These are phyloP conservation scores for Cyberlindnera nakhonratchasimensis DNA, from an alignment of 805 yeast genomes.

Conservation along the genomic window DNA sequence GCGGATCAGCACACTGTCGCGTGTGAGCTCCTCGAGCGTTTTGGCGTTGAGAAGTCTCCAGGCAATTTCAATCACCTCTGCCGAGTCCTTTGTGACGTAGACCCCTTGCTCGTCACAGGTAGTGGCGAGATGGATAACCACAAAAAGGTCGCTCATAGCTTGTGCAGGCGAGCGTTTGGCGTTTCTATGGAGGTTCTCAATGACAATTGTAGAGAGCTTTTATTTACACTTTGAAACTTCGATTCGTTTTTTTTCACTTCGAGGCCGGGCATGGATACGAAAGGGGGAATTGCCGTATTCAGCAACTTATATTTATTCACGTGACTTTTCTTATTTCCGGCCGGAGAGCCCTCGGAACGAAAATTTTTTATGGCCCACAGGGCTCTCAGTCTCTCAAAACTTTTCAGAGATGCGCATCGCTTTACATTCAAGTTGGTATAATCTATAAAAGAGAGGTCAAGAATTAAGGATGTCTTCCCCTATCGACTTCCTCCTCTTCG, in stretches of 20 bases:
- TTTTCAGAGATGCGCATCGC: slow-evolving; percentile 7
- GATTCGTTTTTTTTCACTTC: slow-evolving; percentile 1
- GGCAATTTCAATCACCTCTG: slow-evolving; percentile 64
- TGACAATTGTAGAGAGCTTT: too few relatives aligned
- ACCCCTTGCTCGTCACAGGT: slow-evolving; percentile 64
- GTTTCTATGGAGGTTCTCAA: too few relatives aligned
- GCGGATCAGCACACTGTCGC: slow-evolving; percentile 48
- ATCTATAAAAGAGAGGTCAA: background rate
- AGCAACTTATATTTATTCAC: background rate
- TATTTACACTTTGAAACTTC: slow-evolving; percentile 4
- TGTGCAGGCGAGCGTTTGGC: too few relatives aligned
- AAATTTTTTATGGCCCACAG: slow-evolving; percentile 9
- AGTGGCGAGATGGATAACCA: slow-evolving; percentile 58
- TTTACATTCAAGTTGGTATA: background rate
- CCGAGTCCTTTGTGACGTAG: slow-evolving; percentile 59
- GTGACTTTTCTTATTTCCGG: background rate
- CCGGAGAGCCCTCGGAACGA: slow-evolving; percentile 6
- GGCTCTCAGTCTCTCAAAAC: slow-evolving; percentile 1
- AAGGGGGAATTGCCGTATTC: background rate
- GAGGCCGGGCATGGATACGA: background rate
- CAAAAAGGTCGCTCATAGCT: slow-evolving; percentile 44
- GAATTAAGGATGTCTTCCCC: slow-evolving; percentile 43
- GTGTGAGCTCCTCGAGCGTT: slow-evolving; percentile 40
- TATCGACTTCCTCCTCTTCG: slow-evolving; percentile 88
- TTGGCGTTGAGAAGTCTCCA: slow-evolving; percentile 62